Evolutionary conservation across 495 filamentous ascomycete species (phyloP).

Genomic region (Aspergillus incahuasiensis): DNA sequence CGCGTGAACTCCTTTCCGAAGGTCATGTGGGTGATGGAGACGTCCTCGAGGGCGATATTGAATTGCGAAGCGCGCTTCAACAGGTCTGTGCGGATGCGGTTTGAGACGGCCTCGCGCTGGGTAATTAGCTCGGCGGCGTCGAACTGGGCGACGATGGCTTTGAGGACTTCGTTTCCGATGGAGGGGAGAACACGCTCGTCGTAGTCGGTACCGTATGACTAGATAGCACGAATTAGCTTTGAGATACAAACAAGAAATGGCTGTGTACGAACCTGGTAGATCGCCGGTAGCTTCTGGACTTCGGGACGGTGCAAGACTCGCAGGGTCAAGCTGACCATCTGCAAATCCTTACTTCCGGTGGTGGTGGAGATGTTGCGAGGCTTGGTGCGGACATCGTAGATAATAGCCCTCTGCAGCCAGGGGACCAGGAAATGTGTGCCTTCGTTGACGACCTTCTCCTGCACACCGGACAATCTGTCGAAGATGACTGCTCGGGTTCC

Average conservation of each 20-base stretch:
- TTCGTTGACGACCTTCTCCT: constrained; percentile 88
- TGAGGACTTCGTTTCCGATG: constrained; percentile 99
- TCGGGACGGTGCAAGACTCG: constrained; percentile 94
- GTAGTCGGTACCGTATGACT: constrained; percentile 89
- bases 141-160: constrained; percentile 98
- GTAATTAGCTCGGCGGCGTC: constrained; percentile 99
- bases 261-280: constrained; percentile 78
- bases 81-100: constrained; percentile 92
- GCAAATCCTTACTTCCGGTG: constrained; percentile 96
- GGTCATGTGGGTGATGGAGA: constrained; percentile 99
- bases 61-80: constrained; percentile 95
- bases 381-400: constrained; percentile 98
- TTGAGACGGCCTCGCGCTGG: constrained; percentile 91
- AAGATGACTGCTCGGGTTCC: constrained; percentile 96
- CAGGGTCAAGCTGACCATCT: constrained; percentile 99
- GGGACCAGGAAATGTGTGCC: constrained; percentile 96
- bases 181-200: constrained; percentile 99
- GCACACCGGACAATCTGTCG: constrained; percentile 87
- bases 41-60: constrained; percentile 98
- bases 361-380: constrained; percentile 97
- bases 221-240: neutral
- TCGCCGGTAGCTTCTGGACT: constrained; percentile 86
- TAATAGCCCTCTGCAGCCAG: constrained; percentile 90
- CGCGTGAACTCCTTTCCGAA: constrained; percentile 99
- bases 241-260: neutral